Base-by-base conservation (phyloP, 441 rosid species). In the Euphorbia celastroides region DNA sequence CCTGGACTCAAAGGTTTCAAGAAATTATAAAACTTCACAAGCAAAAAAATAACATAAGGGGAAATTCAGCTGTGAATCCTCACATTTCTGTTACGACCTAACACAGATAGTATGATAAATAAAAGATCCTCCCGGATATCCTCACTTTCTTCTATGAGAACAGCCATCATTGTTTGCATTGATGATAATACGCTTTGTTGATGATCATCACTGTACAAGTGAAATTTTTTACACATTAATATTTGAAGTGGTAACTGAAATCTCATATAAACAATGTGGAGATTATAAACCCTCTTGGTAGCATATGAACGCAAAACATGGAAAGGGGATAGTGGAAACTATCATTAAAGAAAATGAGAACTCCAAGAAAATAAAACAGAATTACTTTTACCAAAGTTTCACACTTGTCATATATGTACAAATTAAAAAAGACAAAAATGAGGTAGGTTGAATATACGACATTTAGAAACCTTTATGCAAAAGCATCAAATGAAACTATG, bases 91-190 rank as follows among this genome's bases (percentile, higher is more conserved):
- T 84, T 85, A 52, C 89, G 92, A 65, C 98, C 98, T 71, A 96
- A 76, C 52, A 75, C 82, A 65, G 97, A 89, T 75, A 96, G 79
- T 77, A 93, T 48, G 70, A 84, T 75, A 52, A 83, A 80, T 75
- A 96, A 70, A 28, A 93, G 93, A 81, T 93, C 93, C 74, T 96
- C 99, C 54, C 55, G 75, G 67, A 93, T 78, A 71, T 93, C 98
- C 81, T 93, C 98, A 69, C 97, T 96, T 77, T 96, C 97, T 83
- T 96, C 96, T 78, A 96, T 75, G 69, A 93, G 89, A 77, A 86
- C 87, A 38, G 69, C 75, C 95, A 96, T 88, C 82, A 91, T 91
- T 60, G 85, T 88, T 78, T 88, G 95, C 98, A 96, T 96, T 64
- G 99, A 93, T 42, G 90, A 78, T 27, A 89, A 66, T 78, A 96